Conservation (phyloP, 1,284 basidiomycete species). For the Exobasidium rhododendri region DNA sequence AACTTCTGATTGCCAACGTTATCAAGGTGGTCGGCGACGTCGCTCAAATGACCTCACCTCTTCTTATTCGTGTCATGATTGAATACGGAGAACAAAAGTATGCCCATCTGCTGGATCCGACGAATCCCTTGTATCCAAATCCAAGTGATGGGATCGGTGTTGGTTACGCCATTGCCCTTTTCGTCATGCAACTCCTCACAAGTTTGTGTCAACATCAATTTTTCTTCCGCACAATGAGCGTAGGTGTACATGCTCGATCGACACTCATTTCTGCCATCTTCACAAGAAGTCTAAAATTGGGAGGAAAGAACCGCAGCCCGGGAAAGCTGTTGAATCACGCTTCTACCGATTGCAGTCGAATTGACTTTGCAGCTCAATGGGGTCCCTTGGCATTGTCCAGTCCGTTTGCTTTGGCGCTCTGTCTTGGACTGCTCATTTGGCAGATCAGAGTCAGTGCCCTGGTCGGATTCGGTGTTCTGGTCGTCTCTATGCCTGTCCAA, state of each 20-base stretch:
- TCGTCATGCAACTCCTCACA: conserved; percentile 67
- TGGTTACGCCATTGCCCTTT: conserved; percentile 58
- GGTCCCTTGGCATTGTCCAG: conserved; percentile 73
- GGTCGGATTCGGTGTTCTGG: conserved; percentile 77
- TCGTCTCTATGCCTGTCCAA: conserved; percentile 66
- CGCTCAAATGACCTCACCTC: conserved; percentile 45
- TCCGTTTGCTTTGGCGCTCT: conserved; percentile 58
- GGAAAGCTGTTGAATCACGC: conserved; percentile 88
- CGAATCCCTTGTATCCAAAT: conserved; percentile 17
- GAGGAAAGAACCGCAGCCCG: conserved; percentile 75
- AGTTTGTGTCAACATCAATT: conserved; percentile 76
- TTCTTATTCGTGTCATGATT: conserved; percentile 47
- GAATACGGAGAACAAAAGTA: conserved; percentile 33
- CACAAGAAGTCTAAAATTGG: conserved; percentile 71
- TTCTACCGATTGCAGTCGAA: conserved; percentile 82
- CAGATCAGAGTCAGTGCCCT: conserved; percentile 73
- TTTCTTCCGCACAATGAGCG: conserved; percentile 62
- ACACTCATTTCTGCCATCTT: conserved; percentile 88
- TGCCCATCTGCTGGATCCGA: conserved; percentile 8
- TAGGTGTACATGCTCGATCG: conserved; percentile 70
- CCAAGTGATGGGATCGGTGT: conserved; percentile 38
- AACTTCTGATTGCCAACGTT: conserved; percentile 75
- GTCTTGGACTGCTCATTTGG: conserved; percentile 67
- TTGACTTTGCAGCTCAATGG: conserved; percentile 83
- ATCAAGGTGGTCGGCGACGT: conserved; percentile 59